These are phyloP conservation scores for Carex parvula DNA, from an alignment of 176 grass and related monocot species.

Conservation along the genomic window DNA sequence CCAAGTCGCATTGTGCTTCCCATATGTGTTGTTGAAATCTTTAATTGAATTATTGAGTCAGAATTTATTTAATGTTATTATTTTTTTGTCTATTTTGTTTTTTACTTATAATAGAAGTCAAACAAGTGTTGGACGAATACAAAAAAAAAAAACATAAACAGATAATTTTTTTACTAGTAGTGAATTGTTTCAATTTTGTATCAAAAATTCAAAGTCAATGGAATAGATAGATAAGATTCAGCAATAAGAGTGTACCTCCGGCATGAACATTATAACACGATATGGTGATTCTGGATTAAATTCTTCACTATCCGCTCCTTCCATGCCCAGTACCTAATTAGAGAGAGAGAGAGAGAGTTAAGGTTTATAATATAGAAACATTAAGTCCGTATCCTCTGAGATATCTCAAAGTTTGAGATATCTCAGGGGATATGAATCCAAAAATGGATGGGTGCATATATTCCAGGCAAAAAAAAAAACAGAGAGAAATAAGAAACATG, in stretches of 20 bases:
- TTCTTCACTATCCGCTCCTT: slow-evolving; percentile 87
- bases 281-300: slow-evolving; percentile 53
- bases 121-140: background rate
- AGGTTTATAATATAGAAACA: background rate
- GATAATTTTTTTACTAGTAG: background rate
- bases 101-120: background rate
- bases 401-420: too few relatives aligned
- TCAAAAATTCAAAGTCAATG: background rate
- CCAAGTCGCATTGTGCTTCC: slow-evolving; percentile 97
- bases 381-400: too few relatives aligned
- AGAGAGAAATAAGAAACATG: slow-evolving; percentile 15
- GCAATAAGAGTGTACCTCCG: slow-evolving; percentile 56
- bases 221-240: background rate
- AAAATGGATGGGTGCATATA: background rate
- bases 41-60: background rate
- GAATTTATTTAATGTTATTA: background rate
- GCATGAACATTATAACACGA: slow-evolving; percentile 87
- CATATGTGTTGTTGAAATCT: slow-evolving; percentile 98
- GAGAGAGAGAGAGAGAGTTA: background rate
- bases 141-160: too few relatives aligned
- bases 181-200: background rate
- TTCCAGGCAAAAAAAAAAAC: background rate
- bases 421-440: too few relatives aligned
- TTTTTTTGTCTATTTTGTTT: background rate
- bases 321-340: slow-evolving; percentile 64